phyloP scores from a whole-genome alignment of 768 basidiomycete species.

The Termitomyces heimii region DNA sequence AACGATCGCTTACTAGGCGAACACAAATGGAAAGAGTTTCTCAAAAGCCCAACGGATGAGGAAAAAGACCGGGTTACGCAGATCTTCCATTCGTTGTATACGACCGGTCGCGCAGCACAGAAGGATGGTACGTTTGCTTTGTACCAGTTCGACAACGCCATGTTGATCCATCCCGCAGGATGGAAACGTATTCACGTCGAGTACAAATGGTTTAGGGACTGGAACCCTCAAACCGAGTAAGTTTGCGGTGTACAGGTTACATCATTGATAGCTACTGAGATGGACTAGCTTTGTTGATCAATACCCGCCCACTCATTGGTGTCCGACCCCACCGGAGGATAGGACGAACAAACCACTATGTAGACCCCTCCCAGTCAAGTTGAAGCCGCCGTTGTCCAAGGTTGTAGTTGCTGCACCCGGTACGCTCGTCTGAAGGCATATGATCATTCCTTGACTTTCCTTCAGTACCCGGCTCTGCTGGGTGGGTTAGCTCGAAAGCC shows the following conservation, averaged over 20 bases:
- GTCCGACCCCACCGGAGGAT: conserved; percentile 34
- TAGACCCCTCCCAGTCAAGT: conserved; percentile 32
- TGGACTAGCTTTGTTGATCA: conserved; percentile 24
- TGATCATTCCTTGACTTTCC: background rate
- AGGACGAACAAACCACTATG: conserved; percentile 38
- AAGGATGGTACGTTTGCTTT: conserved; percentile 38
- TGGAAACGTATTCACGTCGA: conserved; percentile 45
- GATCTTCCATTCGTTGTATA: conserved; percentile 39
- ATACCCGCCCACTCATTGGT: conserved; percentile 37
- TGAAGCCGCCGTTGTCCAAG: conserved; percentile 25
- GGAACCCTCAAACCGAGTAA: conserved; percentile 27
- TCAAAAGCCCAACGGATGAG: conserved; percentile 31
- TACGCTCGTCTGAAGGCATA: conserved; percentile 6
- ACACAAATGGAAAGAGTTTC: conserved; percentile 43
- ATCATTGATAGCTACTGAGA: background rate
- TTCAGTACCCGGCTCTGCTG: conserved; percentile 32
- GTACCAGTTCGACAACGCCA: background rate
- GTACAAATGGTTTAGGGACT: conserved; percentile 35
- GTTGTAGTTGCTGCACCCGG: conserved; percentile 17
- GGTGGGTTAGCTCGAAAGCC: conserved; percentile 21
- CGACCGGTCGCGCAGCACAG: conserved; percentile 35
- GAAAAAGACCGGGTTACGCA: conserved; percentile 30
- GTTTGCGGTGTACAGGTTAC: conserved; percentile 2
- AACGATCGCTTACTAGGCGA: conserved; percentile 39
- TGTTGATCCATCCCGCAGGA: conserved; percentile 23